Evolutionary conservation across 257 asterid genomes (phyloP), one percentile per base, ranked within the genome.

Genomic region (Solanum pennellii): DNA sequence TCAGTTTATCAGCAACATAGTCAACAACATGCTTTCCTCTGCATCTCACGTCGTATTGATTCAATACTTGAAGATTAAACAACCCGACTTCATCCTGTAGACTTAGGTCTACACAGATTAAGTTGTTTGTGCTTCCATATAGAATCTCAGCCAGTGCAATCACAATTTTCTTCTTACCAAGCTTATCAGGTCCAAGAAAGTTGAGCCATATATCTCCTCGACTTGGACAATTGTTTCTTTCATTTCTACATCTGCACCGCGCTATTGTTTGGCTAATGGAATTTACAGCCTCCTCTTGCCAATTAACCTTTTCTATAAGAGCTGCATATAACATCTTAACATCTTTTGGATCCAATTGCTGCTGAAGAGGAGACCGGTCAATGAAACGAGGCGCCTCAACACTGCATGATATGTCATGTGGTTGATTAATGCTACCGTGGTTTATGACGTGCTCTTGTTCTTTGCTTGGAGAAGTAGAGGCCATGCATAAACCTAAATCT

Each of bases 201-300:
- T 91, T 86, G 41, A 97, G 90, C 99, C 99, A 97, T 42, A 90
- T 45, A 45, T 93, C 95, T 47, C 95, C 86, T 39, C 90, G 95
- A 86, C 75, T 89, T 23, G 65, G 25, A 29, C 92, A 85, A 21
- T 85, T 86, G n/a, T 31, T 87, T 66, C 87, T 90, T 31, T 60
- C 86, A 27, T 56, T 86, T 56, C 29, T 83, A 12, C 87, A 76
- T 44, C 89, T 91, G 89, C 84, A 45, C 45, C 18, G 92, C 45
- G 92, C 90, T 82, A 96, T 87, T 69, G 92, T 77, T 83, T 89
- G 92, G 86, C 94, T 86, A 49, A 95, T 88, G 56, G 86, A 88
- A 41, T 87, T 86, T n/a, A 94, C 87, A 35, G 95, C 98, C 88
- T 91, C 98, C 88, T 92, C 95, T 89, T 95, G 99, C 87, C 91